Evolutionary conservation across 2,329 filamentous ascomycete species (phyloP).

Genomic region (Fusarium pseudocircinatum): DNA sequence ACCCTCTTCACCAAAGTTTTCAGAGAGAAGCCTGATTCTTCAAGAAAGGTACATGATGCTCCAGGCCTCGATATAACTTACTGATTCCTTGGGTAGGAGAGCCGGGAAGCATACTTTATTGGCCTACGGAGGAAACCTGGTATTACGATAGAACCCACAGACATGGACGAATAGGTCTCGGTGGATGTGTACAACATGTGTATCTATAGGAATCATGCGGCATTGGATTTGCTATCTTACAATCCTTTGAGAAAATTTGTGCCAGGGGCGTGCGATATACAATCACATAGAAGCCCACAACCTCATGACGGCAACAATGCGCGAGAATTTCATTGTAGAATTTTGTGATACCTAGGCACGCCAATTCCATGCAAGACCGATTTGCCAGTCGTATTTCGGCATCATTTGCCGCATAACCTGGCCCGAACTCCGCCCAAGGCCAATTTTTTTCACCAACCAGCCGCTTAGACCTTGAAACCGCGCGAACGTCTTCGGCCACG

Average conservation of each 20-base stretch:
- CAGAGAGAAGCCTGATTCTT: constrained; percentile 91
- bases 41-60: constrained; percentile 71
- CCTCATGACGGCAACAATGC: constrained; percentile 38
- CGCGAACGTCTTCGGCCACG: constrained; percentile 98
- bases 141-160: constrained; percentile 40
- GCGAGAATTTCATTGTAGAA: constrained; percentile 47
- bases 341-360: constrained; percentile 60
- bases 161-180: neutral
- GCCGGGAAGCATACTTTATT: constrained; percentile 86
- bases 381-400: constrained; percentile 46
- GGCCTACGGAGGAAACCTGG: constrained; percentile 73
- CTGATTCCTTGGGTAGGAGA: constrained; percentile 46
- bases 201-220: neutral
- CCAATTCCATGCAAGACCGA: constrained; percentile 55
- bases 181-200: neutral
- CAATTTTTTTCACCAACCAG: constrained; percentile 39
- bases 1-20: constrained; percentile 82
- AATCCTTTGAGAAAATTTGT: neutral
- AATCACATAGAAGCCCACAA: constrained; percentile 30
- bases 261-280: neutral
- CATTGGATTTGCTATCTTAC: neutral
- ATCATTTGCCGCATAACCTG: constrained; percentile 44
- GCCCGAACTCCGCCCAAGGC: constrained; percentile 42
- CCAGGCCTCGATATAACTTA: neutral
- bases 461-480: constrained; percentile 99